Evolutionary conservation across 1,139 yeast genomes (phyloP), one percentile per base, ranked within the genome.

Genomic region (Entelexis sorbosivorans): DNA sequence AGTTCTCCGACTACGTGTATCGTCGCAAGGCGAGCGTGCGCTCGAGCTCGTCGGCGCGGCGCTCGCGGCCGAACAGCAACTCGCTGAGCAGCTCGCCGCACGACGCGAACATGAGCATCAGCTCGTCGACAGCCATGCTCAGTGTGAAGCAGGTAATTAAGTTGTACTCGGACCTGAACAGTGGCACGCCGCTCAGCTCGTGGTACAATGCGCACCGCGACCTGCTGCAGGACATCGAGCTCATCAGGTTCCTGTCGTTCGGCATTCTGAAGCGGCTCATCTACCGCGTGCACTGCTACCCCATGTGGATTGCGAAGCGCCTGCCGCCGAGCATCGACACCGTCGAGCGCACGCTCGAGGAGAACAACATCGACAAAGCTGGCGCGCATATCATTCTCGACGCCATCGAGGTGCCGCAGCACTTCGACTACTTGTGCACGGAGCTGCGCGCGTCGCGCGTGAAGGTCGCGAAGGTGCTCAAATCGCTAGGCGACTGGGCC

Each of bases 191-290:
- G 0, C 73, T 93, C 5, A 78, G 79, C 58, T 88, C 83, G 39
- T 93, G 98, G 97, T 85, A 79, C 63, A 73, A 66, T 36, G 75
- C 78, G 56, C 83, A 93, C 62, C 73, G 73, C 38, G 75, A 76
- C 46, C 67, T 71, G 9, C 68, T 93, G 31, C 68, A 69, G 29
- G 76, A 78, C 59, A 78, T 93, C 39, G 98, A 93, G 65, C 72
- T 91, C 2, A 72, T 97, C 55, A 69, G 95, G 48, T 86, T 93
- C 61, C 72, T 91, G 16, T 80, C 88, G 29, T 93, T 89, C 71
- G 99, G 98, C 0, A 75, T 87, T 2, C 71, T 87, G 36, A 76
- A 87, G 56, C 88, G 94, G 0, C 65, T 93, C 8, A 81, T 93
- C 17, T 88, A 88, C 64, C 69, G 97, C 49, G 85, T 88, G 1